Base-by-base conservation (phyloP, 2,329 filamentous ascomycete genomes). In the Capronia epimyces region DNA sequence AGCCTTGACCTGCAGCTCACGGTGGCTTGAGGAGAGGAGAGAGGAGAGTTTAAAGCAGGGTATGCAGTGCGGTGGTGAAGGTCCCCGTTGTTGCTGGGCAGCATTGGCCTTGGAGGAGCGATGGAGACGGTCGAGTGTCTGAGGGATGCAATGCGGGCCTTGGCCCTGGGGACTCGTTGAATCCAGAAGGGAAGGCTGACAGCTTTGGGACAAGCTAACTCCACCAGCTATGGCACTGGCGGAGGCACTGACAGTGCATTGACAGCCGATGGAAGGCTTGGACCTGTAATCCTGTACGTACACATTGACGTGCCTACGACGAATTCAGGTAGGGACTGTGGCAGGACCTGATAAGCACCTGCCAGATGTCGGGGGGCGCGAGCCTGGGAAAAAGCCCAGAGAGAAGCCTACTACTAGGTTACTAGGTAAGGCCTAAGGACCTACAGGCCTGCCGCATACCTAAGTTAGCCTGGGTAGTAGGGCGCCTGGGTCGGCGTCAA, bases 71-170 rank as follows among this genome's bases (percentile, higher is more conserved):
- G 37, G 43, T 49, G 46, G 39, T 46, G 46, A 32, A 50, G 46
- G 55, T 37, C 46, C 20, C 18, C 42, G 55, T 57, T 57, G 55
- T 57, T 57, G 55, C 55, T 57, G 55, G 55, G 55, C 55, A 57
- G 55, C 55, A 55, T 57, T 51, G 51, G 42, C 27, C 36, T 49
- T 53, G 49, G 49, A 24, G 37, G 34, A 46, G 43, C 22, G 25
- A 43, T 53, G 50, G 46, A 50, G 53, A 21, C 46, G 24, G n/a
- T 13, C 16, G 41, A 44, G 41, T 20, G 41, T 24, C 41, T 18
- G 34, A 37, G 34, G 18, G 34, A 37, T 20, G 41, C 41, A 32
- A 32, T 46, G 43, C 43, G 37, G 43, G 37, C 42, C 27, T 41
- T 52, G 9, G 41, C 29, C 42, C 20, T 37, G 34, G 34, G 20